These are phyloP conservation scores for Vitis labrusca DNA, from an alignment of 164 flowering plant species.

Conservation along the genomic window DNA sequence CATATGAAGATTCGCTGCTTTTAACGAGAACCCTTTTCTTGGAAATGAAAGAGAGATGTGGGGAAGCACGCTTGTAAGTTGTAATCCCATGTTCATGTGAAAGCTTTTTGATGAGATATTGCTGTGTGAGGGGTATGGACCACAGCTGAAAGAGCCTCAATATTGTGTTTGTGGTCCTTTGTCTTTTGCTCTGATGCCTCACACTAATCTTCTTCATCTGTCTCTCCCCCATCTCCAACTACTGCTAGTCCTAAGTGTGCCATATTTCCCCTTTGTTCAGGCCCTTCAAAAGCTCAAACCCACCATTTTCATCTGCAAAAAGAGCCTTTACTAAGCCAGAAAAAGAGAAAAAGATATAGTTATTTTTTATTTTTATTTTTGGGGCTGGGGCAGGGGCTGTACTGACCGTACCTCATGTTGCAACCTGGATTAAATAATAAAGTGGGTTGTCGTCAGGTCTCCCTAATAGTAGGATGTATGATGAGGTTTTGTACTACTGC, in stretches of 20 bases:
- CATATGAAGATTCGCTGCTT: constrained; percentile 25
- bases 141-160: not conserved
- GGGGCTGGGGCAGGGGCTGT: not conserved
- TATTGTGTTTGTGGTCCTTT: no score
- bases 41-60: constrained; percentile 44
- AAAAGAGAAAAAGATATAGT: no score
- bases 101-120: not conserved
- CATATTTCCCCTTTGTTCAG: no score
- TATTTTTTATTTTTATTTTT: not conserved
- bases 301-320: no score
- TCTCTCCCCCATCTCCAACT: no score
- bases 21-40: constrained; percentile 36
- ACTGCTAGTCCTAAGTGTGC: no score
- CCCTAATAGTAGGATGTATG: constrained; percentile 8
- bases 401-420: not conserved
- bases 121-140: not conserved
- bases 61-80: constrained; percentile 21
- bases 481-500: not conserved
- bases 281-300: no score
- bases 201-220: no score
- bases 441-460: constrained; percentile 3
- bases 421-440: constrained; percentile 2
- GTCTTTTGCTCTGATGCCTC: no score
- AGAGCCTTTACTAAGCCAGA: no score
- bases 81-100: constrained; percentile 13